Base-by-base conservation (phyloP, 1,284 basidiomycete species). In the Leucoagaricus sp. region DNA sequence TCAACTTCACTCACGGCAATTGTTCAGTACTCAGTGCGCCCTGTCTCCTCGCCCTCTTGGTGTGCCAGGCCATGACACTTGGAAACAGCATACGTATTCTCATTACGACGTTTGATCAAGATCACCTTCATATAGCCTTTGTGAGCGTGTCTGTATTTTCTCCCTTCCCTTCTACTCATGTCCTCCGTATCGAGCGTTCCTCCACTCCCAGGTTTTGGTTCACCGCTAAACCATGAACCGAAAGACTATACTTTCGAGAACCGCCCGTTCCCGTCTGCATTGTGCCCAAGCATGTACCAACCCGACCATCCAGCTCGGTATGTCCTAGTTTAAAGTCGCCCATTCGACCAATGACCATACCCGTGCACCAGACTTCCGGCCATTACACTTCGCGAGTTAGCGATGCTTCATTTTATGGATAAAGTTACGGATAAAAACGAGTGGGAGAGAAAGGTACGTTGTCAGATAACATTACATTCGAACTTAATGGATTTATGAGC, bases 401-500 rank as follows among this genome's bases (percentile, higher is more conserved):
- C 58, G 7, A 70, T 70, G 67, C 36, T 70, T 15, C 58, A 60
- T 1, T 56, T 69, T 48, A 67, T 69, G 66, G 67, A 68, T 38
- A 56, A 44, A n/a, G 59, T 69, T 33, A 68, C 66, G 0, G 68
- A 69, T 33, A 66, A 67, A 45, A 52, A 59, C 2, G 59, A 65
- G n/a, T 67, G 65, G 62, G 44, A 65, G 54, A 34, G 55, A 25
- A 67, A 68, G 58, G 64, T 65, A 21, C 38, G 38, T 21, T 42
- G n/a, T 47, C n/a, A 15, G n/a, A n/a, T 29, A 28, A 17, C 28
- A n/a, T 17, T 15, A 8, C 15, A 38, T 38, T 4, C 36, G 36
- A 38, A 10, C 36, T 38, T 38, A n/a, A 6, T n/a, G n/a, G n/a
- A n/a, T n/a, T n/a, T n/a, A 25, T 13, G 10, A 28, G 13, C 3